Base-by-base conservation (phyloP, 306 rosid species). In the Dalbergia cochinchinensis region DNA sequence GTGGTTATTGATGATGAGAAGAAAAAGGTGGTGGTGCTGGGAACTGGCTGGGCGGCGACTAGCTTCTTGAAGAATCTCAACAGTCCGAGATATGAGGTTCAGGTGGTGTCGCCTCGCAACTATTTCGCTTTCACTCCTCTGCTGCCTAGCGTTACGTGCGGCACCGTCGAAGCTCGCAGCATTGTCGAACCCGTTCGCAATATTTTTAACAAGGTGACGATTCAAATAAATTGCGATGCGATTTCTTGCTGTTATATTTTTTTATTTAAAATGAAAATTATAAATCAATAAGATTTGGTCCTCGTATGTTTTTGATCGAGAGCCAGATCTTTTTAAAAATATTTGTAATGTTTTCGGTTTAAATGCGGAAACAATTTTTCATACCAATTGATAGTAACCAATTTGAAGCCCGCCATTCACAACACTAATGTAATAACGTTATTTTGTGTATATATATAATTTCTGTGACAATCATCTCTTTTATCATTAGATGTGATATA, bases 21-120 rank as follows among this genome's bases (percentile, higher is more conserved):
- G 85, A 92, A 92, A 83, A 95, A 89, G 79, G 97, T 95, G 77
- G 96, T 95, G 35, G 92, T 95, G 60, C 92, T 95, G 73, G 99
- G 99, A 79, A 95, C 98, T n/a, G 99, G 99, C 19, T 95, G 99
- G 99, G 99, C 96, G 18, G 93, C 89, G 41, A 95, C 99, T 6
- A 93, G 96, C 85, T 95, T 95, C 81, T 33, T 95, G 81, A 95
- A 89, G 94, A 91, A 87, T 83, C 82, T 95, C 13, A 82, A 87
- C 7, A 81, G 63, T 71, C 91, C 94, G 0, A 80, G 83, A 41
- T 95, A 90, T 53, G 99, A 95, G 70, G 94, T 95, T 69, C 93
- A 91, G 63, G 90, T 95, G 55, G 76, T 95, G 18, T 95, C 99
- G 18, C 99, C 99, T 71, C 93, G 99, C 4, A 95, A 95, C 74